Evolutionary conservation across 352 stramenopile species (phyloP).

Genomic region (Aphanomyces astaci): DNA sequence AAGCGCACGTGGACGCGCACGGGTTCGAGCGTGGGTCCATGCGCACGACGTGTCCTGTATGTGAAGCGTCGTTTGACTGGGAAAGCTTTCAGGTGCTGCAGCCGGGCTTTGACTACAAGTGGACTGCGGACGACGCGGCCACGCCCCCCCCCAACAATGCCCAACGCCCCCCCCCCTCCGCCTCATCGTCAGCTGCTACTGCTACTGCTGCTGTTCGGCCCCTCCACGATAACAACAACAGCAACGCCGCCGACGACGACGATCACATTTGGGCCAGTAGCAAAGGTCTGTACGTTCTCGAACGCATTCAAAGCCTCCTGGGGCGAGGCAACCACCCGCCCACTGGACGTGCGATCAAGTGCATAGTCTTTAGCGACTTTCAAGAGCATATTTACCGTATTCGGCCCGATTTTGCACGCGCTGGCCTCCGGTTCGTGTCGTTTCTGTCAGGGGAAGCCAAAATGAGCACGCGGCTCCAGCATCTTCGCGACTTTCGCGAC

Average conservation of each 20-base stretch:
- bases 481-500: slow-evolving; percentile 46
- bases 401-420: slow-evolving; percentile 62
- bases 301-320: slow-evolving; percentile 48
- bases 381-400: slow-evolving; percentile 70
- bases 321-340: background rate
- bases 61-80: slow-evolving; percentile 54
- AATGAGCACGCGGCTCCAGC: slow-evolving; percentile 39
- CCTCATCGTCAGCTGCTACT: too few relatives aligned
- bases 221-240: background rate
- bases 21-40: slow-evolving; percentile 26
- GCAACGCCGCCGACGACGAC: background rate
- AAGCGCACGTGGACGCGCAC: slow-evolving; percentile 49
- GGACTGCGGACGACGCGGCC: slow-evolving; percentile 26
- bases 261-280: slow-evolving; percentile 34
- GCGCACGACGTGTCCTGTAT: slow-evolving; percentile 40
- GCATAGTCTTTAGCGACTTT: slow-evolving; percentile 80
- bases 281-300: slow-evolving; percentile 67
- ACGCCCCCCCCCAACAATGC: too few relatives aligned
- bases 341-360: slow-evolving; percentile 35
- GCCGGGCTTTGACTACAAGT: slow-evolving; percentile 70
- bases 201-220: background rate
- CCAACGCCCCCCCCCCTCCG: too few relatives aligned
- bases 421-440: slow-evolving; percentile 47
- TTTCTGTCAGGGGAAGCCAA: slow-evolving; percentile 48
- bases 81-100: slow-evolving; percentile 87